These are phyloP conservation scores for Dactylellina sp. DNA, from an alignment of 2,329 filamentous ascomycete genomes.

Conservation along the genomic window DNA sequence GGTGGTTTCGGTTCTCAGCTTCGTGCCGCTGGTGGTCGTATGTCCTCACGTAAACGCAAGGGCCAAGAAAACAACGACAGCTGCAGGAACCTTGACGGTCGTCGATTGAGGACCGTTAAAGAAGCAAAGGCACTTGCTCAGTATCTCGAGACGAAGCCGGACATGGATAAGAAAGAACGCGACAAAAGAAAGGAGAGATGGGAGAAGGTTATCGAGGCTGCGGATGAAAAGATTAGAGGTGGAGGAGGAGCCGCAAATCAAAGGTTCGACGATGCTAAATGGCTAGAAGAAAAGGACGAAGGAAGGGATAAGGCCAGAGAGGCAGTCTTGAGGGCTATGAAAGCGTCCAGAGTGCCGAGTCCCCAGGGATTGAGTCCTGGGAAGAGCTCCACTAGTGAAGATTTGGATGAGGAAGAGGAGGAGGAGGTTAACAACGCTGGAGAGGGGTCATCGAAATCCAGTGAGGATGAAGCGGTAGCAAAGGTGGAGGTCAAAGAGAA, in stretches of 20 bases:
- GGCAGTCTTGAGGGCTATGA: conserved; percentile 78
- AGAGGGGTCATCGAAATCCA: conserved; percentile 50
- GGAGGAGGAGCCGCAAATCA: conserved; percentile 77
- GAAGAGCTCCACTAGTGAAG: conserved; percentile 64
- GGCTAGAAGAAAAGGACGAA: conserved; percentile 95
- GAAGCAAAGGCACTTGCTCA: conserved; percentile 96
- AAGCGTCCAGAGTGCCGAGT: conserved; percentile 65
- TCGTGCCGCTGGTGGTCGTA: conserved; percentile 94
- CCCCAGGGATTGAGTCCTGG: conserved; percentile 63
- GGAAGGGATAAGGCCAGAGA: conserved; percentile 83
- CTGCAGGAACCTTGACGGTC: conserved; percentile 91
- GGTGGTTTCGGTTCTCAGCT: conserved; percentile 98
- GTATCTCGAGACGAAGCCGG: conserved; percentile 93
- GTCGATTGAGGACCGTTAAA: conserved; percentile 87
- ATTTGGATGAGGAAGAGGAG: conserved; percentile 69
- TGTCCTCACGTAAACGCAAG: conserved; percentile 94
- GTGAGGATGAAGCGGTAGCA: conserved; percentile 57
- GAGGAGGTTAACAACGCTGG: conserved; percentile 59
- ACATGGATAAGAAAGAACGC: conserved; percentile 92
- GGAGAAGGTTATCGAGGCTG: conserved; percentile 86
- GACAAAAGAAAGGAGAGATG: conserved; percentile 85
- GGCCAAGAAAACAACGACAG: conserved; percentile 87
- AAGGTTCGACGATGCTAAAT: conserved; percentile 76
- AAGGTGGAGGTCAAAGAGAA: conserved; percentile 57
- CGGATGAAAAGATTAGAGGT: conserved; percentile 68